Percentiles rank a stretch among this genome's conserved stretches.
phyloP scores from a whole-genome alignment of 139 green algal genomes.

The Chlamydomonas incerta region DNA sequence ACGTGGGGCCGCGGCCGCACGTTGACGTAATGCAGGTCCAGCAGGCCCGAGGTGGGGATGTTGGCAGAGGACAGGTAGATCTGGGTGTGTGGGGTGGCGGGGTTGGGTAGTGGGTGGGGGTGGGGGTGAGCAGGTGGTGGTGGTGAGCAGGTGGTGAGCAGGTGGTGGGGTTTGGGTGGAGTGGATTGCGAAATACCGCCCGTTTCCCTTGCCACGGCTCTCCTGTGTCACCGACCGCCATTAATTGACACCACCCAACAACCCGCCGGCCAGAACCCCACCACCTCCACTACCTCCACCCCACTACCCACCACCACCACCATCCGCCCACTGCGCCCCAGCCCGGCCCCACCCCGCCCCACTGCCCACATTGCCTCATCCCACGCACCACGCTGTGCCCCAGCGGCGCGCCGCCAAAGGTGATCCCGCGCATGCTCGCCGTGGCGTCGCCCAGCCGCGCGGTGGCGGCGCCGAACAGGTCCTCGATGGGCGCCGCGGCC shows the following conservation, averaged over 20 bases:
- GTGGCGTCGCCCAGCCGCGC: slow-evolving; percentile 37
- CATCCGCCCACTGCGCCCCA: too few species aligned
- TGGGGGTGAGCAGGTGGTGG: too few species aligned
- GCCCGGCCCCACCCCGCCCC: not conserved
- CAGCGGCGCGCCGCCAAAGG: slow-evolving; percentile 20
- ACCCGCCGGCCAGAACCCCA: too few species aligned
- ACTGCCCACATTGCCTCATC: not conserved
- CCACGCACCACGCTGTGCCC: slow-evolving; percentile 39
- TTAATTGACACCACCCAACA: too few species aligned
- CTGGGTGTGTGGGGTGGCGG: not conserved
- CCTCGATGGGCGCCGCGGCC: slow-evolving; percentile 1
- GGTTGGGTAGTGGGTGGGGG: not conserved
- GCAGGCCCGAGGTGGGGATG: slow-evolving; percentile 17
- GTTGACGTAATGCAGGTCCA: slow-evolving; percentile 45
- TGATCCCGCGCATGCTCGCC: slow-evolving; percentile 16
- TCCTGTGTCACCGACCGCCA: too few species aligned
- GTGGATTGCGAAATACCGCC: too few species aligned
- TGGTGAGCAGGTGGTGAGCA: too few species aligned
- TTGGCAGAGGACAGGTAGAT: slow-evolving; percentile 50
- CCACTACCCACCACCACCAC: not conserved
- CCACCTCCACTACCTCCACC: not conserved
- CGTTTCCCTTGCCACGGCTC: too few species aligned
- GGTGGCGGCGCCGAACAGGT: slow-evolving; percentile 29
- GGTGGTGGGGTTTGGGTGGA: too few species aligned
- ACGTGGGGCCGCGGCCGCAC: slow-evolving; percentile 14